Conservation (phyloP, 139 green algal species). For the Chlorella sp. region DNA sequence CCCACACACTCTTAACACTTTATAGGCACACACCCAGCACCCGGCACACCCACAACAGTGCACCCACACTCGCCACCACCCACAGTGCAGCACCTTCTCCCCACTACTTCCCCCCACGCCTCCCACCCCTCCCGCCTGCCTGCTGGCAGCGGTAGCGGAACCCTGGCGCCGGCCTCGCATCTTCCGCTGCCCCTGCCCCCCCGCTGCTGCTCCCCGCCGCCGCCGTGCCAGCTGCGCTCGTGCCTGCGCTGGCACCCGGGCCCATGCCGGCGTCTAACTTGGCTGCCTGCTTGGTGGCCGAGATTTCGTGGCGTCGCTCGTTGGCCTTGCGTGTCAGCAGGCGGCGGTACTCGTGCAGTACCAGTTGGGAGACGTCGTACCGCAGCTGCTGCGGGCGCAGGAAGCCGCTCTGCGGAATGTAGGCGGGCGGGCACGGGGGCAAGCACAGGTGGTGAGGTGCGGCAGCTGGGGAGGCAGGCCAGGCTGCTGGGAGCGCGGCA, state of each 20-base stretch:
- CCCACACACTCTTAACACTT: too few species aligned
- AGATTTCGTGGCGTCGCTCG: background rate
- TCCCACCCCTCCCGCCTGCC: background rate
- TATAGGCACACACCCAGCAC: too few species aligned
- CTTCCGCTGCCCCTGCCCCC: background rate
- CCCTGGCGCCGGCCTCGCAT: background rate
- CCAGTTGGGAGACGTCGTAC: background rate
- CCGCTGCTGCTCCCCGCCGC: background rate
- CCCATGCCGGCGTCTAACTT: background rate
- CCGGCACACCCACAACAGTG: background rate
- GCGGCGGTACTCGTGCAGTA: background rate
- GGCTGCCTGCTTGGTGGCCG: background rate
- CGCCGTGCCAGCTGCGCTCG: background rate
- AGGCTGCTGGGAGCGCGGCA: too few species aligned
- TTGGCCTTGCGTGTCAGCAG: background rate
- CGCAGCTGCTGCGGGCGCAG: slow-evolving; percentile 22
- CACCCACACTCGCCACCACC: too few species aligned
- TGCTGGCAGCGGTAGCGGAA: slow-evolving; percentile 20
- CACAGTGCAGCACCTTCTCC: background rate
- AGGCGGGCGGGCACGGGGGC: background rate
- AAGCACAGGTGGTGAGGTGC: too few species aligned
- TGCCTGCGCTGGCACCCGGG: background rate
- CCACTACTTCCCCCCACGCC: background rate
- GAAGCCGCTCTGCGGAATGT: slow-evolving; percentile 11
- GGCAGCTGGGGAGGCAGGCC: too few species aligned